Conservation (phyloP, 495 filamentous ascomycete species). For the Lineolata rhizophorae region DNA sequence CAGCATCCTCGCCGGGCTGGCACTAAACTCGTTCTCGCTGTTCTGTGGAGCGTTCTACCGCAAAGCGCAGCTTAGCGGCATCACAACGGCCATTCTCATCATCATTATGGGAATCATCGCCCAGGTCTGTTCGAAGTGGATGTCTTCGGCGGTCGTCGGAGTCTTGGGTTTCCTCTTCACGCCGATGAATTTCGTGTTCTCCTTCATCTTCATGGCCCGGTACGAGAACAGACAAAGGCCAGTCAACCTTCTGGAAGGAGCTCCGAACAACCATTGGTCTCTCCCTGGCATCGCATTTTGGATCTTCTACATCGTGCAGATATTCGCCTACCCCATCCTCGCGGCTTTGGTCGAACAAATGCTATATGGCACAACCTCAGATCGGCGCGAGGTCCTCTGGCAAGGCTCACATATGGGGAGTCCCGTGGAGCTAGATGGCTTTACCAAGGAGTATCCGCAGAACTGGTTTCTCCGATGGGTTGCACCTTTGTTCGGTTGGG, state of each 20-base stretch:
- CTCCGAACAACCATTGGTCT: constrained; percentile 37
- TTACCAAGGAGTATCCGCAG: constrained; percentile 55
- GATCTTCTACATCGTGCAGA: constrained; percentile 50
- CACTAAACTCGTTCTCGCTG: constrained; percentile 45
- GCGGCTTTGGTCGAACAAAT: constrained; percentile 48
- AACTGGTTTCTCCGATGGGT: constrained; percentile 29
- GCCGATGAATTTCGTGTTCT: constrained; percentile 57
- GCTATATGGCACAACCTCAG: constrained; percentile 50
- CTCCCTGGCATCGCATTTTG: constrained; percentile 45
- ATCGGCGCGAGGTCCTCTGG: constrained; percentile 23
- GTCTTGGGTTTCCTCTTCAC: constrained; percentile 49
- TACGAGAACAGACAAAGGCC: constrained; percentile 33
- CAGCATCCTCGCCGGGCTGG: constrained; percentile 38
- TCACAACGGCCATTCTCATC: constrained; percentile 38
- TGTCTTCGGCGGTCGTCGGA: constrained; percentile 31
- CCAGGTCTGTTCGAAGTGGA: constrained; percentile 33
- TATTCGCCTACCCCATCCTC: constrained; percentile 45
- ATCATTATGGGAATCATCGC: constrained; percentile 46
- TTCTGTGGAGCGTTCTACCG: constrained; percentile 54
- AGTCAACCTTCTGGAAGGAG: constrained; percentile 29
- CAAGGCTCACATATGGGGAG: constrained; percentile 1
- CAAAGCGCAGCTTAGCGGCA: constrained; percentile 56
- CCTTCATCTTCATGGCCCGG: constrained; percentile 43
- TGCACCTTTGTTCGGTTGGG: constrained; percentile 26
- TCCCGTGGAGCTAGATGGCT: constrained; percentile 35